These are phyloP conservation scores for Mycena alexandri DNA, from an alignment of 768 basidiomycete species.

Conservation along the genomic window DNA sequence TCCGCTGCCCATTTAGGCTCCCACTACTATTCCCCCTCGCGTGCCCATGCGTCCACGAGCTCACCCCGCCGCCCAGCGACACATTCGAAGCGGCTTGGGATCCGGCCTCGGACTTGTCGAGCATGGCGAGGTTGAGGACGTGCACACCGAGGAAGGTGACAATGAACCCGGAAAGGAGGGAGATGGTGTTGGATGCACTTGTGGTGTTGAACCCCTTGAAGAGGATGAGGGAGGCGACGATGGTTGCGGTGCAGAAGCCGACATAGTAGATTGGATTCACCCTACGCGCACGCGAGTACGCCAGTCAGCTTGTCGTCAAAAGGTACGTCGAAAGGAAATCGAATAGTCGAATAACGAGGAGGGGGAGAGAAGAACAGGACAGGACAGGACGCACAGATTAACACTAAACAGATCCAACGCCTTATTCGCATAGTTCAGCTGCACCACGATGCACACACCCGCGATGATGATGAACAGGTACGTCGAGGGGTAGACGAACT, in stretches of 20 bases:
- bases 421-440: constrained; percentile 98
- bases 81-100: neutral
- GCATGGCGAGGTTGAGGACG: constrained; percentile 37
- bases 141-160: constrained; percentile 46
- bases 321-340: constrained; percentile 13
- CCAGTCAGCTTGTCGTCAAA: too few relatives aligned
- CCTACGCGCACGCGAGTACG: too few relatives aligned
- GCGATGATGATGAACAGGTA: constrained; percentile 92
- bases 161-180: constrained; percentile 60
- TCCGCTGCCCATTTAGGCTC: constrained; percentile 71
- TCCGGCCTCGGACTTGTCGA: constrained; percentile 17
- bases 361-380: neutral
- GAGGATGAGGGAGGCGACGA: too few relatives aligned
- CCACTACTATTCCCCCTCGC: constrained; percentile 49
- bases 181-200: constrained; percentile 82
- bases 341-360: constrained; percentile 1
- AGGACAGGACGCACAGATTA: constrained; percentile 80
- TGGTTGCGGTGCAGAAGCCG: too few relatives aligned
- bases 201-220: constrained; percentile 96
- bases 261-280: too few relatives aligned
- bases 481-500: too few relatives aligned
- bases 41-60: constrained; percentile 50
- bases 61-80: constrained; percentile 14
- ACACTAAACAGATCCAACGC: constrained; percentile 96
- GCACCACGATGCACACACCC: constrained; percentile 86